phyloP scores from a whole-genome alignment of 768 basidiomycete genomes.

The Boletus pseudopeckii region DNA sequence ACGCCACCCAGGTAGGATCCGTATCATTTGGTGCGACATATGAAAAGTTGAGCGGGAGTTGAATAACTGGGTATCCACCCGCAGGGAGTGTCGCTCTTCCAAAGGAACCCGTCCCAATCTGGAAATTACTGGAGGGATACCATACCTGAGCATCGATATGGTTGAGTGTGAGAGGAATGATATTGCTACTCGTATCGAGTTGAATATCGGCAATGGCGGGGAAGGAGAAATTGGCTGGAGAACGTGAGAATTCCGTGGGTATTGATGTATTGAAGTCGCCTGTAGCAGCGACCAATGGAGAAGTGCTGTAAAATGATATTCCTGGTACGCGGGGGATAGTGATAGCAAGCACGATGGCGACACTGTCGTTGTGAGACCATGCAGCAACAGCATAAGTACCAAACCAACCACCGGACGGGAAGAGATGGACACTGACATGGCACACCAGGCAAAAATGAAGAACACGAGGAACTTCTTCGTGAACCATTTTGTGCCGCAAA shows the following conservation, averaged over 20 bases:
- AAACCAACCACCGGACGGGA: not conserved
- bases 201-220: conserved; percentile 71
- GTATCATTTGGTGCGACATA: conserved; percentile 76
- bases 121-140: conserved; percentile 61
- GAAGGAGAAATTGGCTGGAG: conserved; percentile 90
- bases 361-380: conserved; percentile 34
- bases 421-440: conserved; percentile 39
- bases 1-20: conserved; percentile 79
- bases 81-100: conserved; percentile 60
- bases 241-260: conserved; percentile 62
- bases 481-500: conserved; percentile 72
- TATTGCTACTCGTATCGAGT: conserved; percentile 71
- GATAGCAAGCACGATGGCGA: conserved; percentile 71
- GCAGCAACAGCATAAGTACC: conserved; percentile 1
- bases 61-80: conserved; percentile 58
- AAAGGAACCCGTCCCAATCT: conserved; percentile 66
- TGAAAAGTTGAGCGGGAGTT: conserved; percentile 78
- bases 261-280: conserved; percentile 55
- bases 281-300: conserved; percentile 60
- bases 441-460: conserved; percentile 58
- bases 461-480: conserved; percentile 72
- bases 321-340: conserved; percentile 79
- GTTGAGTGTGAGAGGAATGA: conserved; percentile 72
- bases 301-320: conserved; percentile 56
- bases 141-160: conserved; percentile 64